Evolutionary conservation across 83 land plant species (phyloP), one percentile per base, ranked within the genome.

Genomic region (Picea abies): DNA sequence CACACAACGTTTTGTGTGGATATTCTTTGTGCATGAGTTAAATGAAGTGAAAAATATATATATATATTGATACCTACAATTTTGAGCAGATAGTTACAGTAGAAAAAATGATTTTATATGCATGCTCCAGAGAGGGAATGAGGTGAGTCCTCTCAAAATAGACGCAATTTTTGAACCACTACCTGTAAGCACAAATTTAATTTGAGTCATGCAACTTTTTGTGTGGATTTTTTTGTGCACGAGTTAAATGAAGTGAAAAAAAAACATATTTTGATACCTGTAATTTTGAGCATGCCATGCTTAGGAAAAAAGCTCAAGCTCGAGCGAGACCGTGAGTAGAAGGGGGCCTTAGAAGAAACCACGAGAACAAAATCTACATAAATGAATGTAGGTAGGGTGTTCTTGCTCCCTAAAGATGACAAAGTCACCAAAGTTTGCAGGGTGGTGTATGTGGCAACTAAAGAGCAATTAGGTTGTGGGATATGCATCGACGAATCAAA

Each of bases 81-180:
- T 22, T 7, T 69, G 71, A 79, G 52, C 94, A 96, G 99, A 90
- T 96, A 67, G 95, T 95, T 41, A 87, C 64, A 83, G 96, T 95
- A 9, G 93, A 95, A 41, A 90, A 93, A 76, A 90, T 78, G 88
- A 90, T 97, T 41, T 73, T 97, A 60, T 97, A 97, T 84, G 96
- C 96, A 26, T 26, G 29, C 29, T 0, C 29, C 29, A 26, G 0
- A 26, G 29, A 26, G 29, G 29, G 29, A 26, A 26, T 26, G 29
- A 0, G 29, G 29, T 26, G 29, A 26, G 29, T 26, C 29, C 29
- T 26, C 29, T 26, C 29, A 26, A 26, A 26, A 26, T 26, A 26
- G 29, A 26, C 0, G 29, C 29, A 26, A 26, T 26, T 26, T 26
- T 97, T 17, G 94, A 91, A 71, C 86, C 89, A n/a, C 80, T 85